These are phyloP conservation scores for Termitomyces sp. DNA, from an alignment of 768 basidiomycete genomes.

Conservation along the genomic window DNA sequence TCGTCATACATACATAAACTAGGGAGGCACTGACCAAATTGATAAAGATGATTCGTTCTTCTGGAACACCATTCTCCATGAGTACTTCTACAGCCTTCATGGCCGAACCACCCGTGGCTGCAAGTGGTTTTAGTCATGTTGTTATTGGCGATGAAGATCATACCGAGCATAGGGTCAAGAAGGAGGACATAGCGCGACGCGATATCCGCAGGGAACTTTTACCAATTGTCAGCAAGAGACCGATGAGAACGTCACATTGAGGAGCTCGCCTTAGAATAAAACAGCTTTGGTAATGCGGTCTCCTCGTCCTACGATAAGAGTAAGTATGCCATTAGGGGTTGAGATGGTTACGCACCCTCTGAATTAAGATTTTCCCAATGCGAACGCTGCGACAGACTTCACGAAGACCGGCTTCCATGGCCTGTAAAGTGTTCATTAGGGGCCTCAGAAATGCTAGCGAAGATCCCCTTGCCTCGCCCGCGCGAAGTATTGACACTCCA, in stretches of 20 bases:
- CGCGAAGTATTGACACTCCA: conserved; percentile 91
- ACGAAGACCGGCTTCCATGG: conserved; percentile 96
- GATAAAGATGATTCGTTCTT: conserved; percentile 93
- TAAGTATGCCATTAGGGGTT: neutral
- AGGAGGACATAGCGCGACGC: conserved; percentile 88
- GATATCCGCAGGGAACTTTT: conserved; percentile 92
- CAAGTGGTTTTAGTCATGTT: neutral
- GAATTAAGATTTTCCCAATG: conserved; percentile 98
- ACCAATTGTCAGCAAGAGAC: neutral
- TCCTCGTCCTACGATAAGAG: conserved; percentile 76
- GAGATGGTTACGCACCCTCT: conserved; percentile 57
- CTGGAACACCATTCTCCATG: conserved; percentile 87
- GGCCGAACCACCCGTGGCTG: conserved; percentile 94
- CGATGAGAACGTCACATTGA: neutral
- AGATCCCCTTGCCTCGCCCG: conserved; percentile 67
- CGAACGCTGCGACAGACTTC: conserved; percentile 94
- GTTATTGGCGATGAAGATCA: conserved; percentile 20
- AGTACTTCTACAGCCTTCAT: conserved; percentile 97
- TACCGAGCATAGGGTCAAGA: conserved; percentile 97
- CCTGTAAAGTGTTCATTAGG: conserved; percentile 42
- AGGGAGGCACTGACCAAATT: conserved; percentile 63
- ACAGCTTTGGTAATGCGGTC: conserved; percentile 89
- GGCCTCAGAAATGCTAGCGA: neutral
- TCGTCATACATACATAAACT: neutral
- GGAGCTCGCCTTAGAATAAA: conserved; percentile 73